phyloP scores from a whole-genome alignment of 257 asterid species.

The Penstemon barbatus region DNA sequence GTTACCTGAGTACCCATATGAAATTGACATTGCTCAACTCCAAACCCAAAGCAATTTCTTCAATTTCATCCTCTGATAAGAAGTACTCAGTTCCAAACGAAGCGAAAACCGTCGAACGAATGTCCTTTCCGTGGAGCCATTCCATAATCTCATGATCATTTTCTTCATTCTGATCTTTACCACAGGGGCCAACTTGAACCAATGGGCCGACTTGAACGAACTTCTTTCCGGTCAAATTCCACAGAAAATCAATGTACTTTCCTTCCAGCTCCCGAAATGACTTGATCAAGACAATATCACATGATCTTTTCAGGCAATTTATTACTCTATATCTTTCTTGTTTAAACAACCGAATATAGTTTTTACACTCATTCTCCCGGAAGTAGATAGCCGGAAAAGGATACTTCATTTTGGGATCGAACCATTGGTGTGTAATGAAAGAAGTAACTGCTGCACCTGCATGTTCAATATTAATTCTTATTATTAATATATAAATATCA shows the following conservation, averaged over 20 bases:
- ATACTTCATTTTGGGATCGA: constrained; percentile 19
- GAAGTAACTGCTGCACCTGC: constrained; percentile 35
- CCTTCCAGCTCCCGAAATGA: constrained; percentile 42
- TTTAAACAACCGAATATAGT: not conserved
- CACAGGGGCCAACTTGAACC: constrained; percentile 15
- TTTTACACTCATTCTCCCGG: constrained; percentile 1
- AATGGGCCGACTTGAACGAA: constrained; percentile 44
- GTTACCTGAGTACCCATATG: constrained; percentile 30
- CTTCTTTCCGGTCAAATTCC: constrained; percentile 26
- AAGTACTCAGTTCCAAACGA: constrained; percentile 46
- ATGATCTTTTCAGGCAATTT: constrained; percentile 25
- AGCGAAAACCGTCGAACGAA: constrained; percentile 36
- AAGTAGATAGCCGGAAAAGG: constrained; percentile 35
- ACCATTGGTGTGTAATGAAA: constrained; percentile 13
- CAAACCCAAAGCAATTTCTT: constrained; percentile 44
- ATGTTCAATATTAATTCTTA: too few relatives aligned
- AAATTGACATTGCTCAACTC: constrained; percentile 41
- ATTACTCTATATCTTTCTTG: constrained; percentile 18
- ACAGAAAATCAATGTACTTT: constrained; percentile 38
- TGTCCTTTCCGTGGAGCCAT: constrained; percentile 37
- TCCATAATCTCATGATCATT: constrained; percentile 24
- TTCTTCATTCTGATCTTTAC: not conserved
- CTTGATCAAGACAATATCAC: constrained; percentile 35
- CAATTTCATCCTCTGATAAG: constrained; percentile 34
- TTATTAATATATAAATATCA: too few relatives aligned